Percentiles rank a stretch among this genome's conserved stretches.
These are phyloP conservation scores for Cryptococcus deneoformans DNA, from an alignment of 1,284 basidiomycete genomes.

Conservation along the genomic window DNA sequence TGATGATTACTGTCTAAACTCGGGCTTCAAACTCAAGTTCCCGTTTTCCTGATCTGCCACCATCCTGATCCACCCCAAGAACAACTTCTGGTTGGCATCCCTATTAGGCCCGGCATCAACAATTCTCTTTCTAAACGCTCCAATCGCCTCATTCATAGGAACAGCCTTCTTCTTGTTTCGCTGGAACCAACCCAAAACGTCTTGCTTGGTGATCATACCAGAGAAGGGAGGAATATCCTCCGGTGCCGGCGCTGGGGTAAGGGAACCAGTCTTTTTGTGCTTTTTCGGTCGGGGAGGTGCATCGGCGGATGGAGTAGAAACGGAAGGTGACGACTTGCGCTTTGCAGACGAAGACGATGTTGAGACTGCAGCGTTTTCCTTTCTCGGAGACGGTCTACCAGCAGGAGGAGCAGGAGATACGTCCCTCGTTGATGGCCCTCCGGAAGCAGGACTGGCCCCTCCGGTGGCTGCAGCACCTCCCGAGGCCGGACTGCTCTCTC, in stretches of 20 bases:
- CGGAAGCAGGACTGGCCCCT: conserved; percentile 12
- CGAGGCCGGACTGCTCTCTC: conserved; percentile 9
- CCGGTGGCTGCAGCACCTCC: background rate
- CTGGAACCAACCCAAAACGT: conserved; percentile 38
- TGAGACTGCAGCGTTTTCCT: conserved; percentile 1
- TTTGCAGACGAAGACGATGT: background rate
- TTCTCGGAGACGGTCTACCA: too few species aligned
- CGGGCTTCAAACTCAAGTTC: conserved; percentile 24
- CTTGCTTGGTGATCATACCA: conserved; percentile 34
- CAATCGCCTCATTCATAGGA: conserved; percentile 26
- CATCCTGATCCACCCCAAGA: conserved; percentile 24
- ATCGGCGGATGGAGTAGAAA: background rate
- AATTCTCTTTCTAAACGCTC: conserved; percentile 25
- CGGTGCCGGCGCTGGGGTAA: conserved; percentile 31
- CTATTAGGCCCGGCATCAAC: conserved; percentile 13
- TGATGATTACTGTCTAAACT: conserved; percentile 12
- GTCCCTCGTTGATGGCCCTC: background rate
- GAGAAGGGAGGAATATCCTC: conserved; percentile 26
- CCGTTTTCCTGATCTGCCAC: conserved; percentile 22
- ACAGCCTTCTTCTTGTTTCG: conserved; percentile 12
- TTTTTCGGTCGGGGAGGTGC: conserved; percentile 3
- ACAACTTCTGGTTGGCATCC: conserved; percentile 29
- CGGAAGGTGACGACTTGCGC: conserved; percentile 4
- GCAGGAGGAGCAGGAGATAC: background rate
- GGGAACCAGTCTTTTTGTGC: conserved; percentile 53